Evolutionary conservation across 139 green algal species (phyloP), one percentile per base, ranked within the genome.

Genomic region (Closterium sp.): DNA sequence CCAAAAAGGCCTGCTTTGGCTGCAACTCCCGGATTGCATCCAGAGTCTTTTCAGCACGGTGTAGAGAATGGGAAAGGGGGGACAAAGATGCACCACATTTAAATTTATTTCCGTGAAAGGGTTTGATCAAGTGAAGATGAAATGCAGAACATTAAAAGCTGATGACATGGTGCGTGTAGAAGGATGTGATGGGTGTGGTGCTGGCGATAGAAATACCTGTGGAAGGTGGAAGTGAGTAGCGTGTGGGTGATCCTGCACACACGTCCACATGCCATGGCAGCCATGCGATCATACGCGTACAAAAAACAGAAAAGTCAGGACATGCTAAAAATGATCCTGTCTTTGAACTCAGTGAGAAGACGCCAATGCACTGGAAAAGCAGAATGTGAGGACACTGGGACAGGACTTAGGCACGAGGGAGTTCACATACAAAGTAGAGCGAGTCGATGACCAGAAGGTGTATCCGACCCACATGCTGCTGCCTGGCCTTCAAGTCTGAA

Each of bases 11-110:
- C 33, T 88, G 5, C 23, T 91, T 91, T 38, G 90, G 90, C n/a
- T n/a, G 88, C 34, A 93, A 38, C 16, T 30, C 21, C 28, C 31
- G 86, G 90, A 93, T 93, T 64, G 92, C 69, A 8, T 93, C 90
- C 76, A 93, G 87, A 23, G 33, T 88, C 90, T 93, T 69, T 8
- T 91, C 21, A n/a, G 34, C 1, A 89, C 90, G 34, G 16, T 88
- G 88, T 33, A n/a, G 88, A 38, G 6, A 90, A 2, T 32, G 7
- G 83, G 31, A 31, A 34, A 90, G 43, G 43, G 8, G 31, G 7
- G 84, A 21, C 9, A 69, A 6, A 55, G 36, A 69, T n/a, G n/a
- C n/a, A n/a, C n/a, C n/a, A n/a, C n/a, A n/a, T n/a, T n/a, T n/a
- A n/a, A n/a, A n/a, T n/a, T n/a, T n/a, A n/a, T n/a, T n/a, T n/a